Percentiles rank a stretch among this genome's conserved stretches.
Conservation (phyloP, 257 asterid genomes). For the Nyctanthes arbortristis region DNA sequence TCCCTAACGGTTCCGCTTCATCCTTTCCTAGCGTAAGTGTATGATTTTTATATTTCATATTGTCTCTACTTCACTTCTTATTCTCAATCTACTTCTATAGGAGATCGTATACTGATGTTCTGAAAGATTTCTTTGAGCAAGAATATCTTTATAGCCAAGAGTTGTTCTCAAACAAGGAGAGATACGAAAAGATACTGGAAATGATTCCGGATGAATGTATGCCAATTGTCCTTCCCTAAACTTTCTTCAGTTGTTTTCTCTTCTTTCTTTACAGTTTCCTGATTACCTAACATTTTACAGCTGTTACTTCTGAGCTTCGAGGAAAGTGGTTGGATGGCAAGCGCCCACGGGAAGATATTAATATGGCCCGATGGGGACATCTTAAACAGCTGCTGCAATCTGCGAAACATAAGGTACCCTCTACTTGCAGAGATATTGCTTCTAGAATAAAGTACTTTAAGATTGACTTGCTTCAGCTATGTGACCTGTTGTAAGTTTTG, state of each 20-base stretch:
- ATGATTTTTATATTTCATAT: slow-evolving; percentile 8
- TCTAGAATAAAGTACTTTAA: slow-evolving; percentile 9
- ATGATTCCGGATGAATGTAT: slow-evolving; percentile 93
- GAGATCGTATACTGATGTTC: slow-evolving; percentile 72
- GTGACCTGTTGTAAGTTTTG: background rate
- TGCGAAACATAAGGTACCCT: slow-evolving; percentile 75
- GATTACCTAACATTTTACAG: slow-evolving; percentile 41
- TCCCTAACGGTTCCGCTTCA: slow-evolving; percentile 67
- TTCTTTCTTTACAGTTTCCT: slow-evolving; percentile 15
- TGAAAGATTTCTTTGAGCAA: slow-evolving; percentile 70
- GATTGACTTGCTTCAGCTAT: background rate
- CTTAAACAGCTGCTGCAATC: slow-evolving; percentile 64
- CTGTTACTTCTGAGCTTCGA: slow-evolving; percentile 73
- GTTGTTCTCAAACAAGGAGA: slow-evolving; percentile 62
- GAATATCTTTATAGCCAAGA: slow-evolving; percentile 58
- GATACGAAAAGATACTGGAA: slow-evolving; percentile 76
- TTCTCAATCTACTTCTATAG: slow-evolving; percentile 37
- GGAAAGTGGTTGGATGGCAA: slow-evolving; percentile 75
- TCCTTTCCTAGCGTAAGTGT: slow-evolving; percentile 81
- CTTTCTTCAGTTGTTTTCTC: slow-evolving; percentile 10
- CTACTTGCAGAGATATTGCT: slow-evolving; percentile 1
- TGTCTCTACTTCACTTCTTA: slow-evolving; percentile 8
- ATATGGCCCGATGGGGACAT: slow-evolving; percentile 71
- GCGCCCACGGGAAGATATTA: slow-evolving; percentile 68
- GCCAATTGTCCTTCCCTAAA: slow-evolving; percentile 3